These are phyloP conservation scores for Colletotrichum navitas DNA, from an alignment of 2,329 filamentous ascomycete genomes.

Conservation along the genomic window DNA sequence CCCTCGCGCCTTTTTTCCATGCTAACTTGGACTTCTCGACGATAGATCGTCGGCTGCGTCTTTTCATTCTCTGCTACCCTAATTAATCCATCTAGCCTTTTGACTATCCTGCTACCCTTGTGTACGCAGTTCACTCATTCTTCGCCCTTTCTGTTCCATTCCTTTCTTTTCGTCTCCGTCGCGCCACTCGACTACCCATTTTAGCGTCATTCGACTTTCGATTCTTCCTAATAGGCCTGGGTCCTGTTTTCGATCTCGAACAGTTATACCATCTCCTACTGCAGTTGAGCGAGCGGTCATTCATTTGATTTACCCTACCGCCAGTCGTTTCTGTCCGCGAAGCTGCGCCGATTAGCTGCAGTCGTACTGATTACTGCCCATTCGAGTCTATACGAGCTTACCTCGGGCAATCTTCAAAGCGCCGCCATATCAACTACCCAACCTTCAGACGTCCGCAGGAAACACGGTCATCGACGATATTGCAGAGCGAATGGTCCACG, in stretches of 20 bases:
- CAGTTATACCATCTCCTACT: constrained; percentile 40
- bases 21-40: constrained; percentile 31
- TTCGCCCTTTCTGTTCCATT: constrained; percentile 17
- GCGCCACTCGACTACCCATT: constrained; percentile 24
- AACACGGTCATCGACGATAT: constrained; percentile 28
- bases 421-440: constrained; percentile 21
- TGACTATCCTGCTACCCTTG: constrained; percentile 15
- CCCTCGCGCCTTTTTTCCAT: not conserved
- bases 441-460: constrained; percentile 29
- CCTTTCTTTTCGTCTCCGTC: constrained; percentile 20
- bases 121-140: constrained; percentile 32
- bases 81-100: constrained; percentile 36
- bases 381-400: constrained; percentile 45
- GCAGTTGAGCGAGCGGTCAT: constrained; percentile 38
- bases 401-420: constrained; percentile 35
- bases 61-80: constrained; percentile 28
- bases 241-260: constrained; percentile 36
- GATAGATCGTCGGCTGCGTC: constrained; percentile 33
- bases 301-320: constrained; percentile 36
- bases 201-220: constrained; percentile 33
- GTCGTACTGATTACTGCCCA: constrained; percentile 4
- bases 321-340: constrained; percentile 34
- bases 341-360: constrained; percentile 27
- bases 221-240: constrained; percentile 42
- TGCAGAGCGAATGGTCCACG: constrained; percentile 30